Evolutionary conservation across 2,329 filamentous ascomycete genomes (phyloP).

Genomic region (Calonectria pauciramosa): DNA sequence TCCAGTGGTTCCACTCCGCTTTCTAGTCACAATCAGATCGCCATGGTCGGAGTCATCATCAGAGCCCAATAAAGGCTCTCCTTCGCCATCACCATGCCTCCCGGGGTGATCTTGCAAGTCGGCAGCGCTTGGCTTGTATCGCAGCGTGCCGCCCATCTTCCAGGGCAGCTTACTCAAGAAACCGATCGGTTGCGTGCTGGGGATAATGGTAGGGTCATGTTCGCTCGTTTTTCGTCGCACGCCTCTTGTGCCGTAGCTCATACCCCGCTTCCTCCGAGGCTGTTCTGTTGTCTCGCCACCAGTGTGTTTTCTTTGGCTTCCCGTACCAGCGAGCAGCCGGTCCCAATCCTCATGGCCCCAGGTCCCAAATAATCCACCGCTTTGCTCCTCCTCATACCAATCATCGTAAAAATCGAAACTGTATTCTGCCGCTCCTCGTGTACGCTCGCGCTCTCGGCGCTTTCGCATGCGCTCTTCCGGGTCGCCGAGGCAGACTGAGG

Average conservation of each 20-base stretch:
- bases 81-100: slow-evolving; percentile 66
- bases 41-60: slow-evolving; percentile 49
- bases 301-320: slow-evolving; percentile 56
- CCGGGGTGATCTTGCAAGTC: slow-evolving; percentile 91
- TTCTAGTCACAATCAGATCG: slow-evolving; percentile 52
- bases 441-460: slow-evolving; percentile 72
- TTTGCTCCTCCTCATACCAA: slow-evolving; percentile 79
- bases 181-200: slow-evolving; percentile 86
- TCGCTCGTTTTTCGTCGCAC: slow-evolving; percentile 63
- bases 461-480: slow-evolving; percentile 81
- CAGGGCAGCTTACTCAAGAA: slow-evolving; percentile 89
- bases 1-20: slow-evolving; percentile 82
- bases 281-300: slow-evolving; percentile 65
- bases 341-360: slow-evolving; percentile 92
- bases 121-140: slow-evolving; percentile 92
- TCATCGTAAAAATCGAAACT: slow-evolving; percentile 99
- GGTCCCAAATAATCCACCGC: slow-evolving; percentile 73
- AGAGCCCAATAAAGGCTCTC: slow-evolving; percentile 75
- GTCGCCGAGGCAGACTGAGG: slow-evolving; percentile 77
- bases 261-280: slow-evolving; percentile 80
- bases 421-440: slow-evolving; percentile 77
- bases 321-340: slow-evolving; percentile 80
- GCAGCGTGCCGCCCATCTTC: slow-evolving; percentile 83
- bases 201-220: slow-evolving; percentile 91
- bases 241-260: slow-evolving; percentile 88